Evolutionary conservation across 2,329 filamentous ascomycete species (phyloP).

Genomic region (Coniochaeta ligniaria): DNA sequence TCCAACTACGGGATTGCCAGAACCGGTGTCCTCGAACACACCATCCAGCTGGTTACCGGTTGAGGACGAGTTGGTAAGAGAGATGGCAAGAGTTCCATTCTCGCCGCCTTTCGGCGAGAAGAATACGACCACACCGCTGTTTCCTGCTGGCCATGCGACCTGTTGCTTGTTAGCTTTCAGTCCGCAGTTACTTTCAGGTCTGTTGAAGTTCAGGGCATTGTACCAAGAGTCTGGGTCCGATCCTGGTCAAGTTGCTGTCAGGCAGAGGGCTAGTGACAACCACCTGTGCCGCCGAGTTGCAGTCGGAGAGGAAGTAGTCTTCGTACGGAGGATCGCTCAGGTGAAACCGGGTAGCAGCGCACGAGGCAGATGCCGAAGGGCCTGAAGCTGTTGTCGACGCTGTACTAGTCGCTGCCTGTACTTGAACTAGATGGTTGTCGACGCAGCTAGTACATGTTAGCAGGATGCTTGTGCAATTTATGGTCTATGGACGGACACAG

Average conservation of each 20-base stretch:
- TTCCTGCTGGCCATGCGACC: slow-evolving; percentile 58
- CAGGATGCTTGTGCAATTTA: not conserved
- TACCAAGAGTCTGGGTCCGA: slow-evolving; percentile 47
- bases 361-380: not conserved
- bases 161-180: not conserved
- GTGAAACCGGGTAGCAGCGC: slow-evolving; percentile 13
- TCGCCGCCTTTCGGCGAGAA: slow-evolving; percentile 44
- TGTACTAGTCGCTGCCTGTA: not conserved
- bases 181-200: not conserved
- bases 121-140: slow-evolving; percentile 51
- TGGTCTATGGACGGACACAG: not conserved
- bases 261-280: slow-evolving; percentile 51
- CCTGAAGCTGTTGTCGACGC: not conserved
- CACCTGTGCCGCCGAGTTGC: slow-evolving; percentile 50
- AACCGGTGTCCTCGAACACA: slow-evolving; percentile 26
- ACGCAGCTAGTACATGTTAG: not conserved
- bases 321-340: slow-evolving; percentile 52
- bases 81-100: slow-evolving; percentile 46
- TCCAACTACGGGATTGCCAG: slow-evolving; percentile 37
- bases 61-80: slow-evolving; percentile 39
- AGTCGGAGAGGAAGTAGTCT: slow-evolving; percentile 62
- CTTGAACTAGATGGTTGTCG: not conserved
- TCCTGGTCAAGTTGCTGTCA: slow-evolving; percentile 44
- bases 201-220: not conserved
- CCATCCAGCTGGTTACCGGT: slow-evolving; percentile 35